These are phyloP conservation scores for Termitomyces sp. DNA, from an alignment of 768 basidiomycete species.

Conservation along the genomic window DNA sequence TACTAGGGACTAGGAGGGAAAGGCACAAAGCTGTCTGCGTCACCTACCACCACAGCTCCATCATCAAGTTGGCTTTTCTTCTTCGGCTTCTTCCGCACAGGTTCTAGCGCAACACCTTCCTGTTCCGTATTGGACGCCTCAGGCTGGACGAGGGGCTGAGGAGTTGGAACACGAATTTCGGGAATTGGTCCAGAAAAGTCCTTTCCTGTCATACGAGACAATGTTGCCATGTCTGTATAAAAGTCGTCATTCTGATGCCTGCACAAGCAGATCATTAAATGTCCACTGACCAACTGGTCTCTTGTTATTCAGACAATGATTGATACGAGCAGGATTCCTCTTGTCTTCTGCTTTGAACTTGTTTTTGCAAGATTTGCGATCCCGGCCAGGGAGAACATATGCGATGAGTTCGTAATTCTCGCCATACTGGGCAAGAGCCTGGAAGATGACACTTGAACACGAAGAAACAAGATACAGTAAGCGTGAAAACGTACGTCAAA, in stretches of 20 bases:
- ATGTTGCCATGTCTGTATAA: conserved; percentile 59
- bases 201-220: conserved; percentile 80
- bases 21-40: conserved; percentile 27
- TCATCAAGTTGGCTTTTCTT: conserved; percentile 25
- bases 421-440: conserved; percentile 89
- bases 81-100: conserved; percentile 14
- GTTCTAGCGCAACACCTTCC: conserved; percentile 3
- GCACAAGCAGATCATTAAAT: not conserved
- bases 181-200: conserved; percentile 83
- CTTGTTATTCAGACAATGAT: conserved; percentile 68
- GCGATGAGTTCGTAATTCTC: conserved; percentile 94
- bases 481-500: conserved; percentile 59
- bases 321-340: conserved; percentile 73
- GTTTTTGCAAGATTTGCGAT: conserved; percentile 86
- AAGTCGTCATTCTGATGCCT: not conserved
- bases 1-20: conserved; percentile 14
- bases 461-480: not conserved
- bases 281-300: conserved; percentile 67
- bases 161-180: conserved; percentile 47
- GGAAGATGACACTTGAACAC: conserved; percentile 7
- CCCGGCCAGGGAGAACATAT: conserved; percentile 77
- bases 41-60: conserved; percentile 34
- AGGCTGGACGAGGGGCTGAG: conserved; percentile 22
- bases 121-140: conserved; percentile 14
- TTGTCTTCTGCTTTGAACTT: conserved; percentile 92